phyloP scores from a whole-genome alignment of 257 asterid species.

The Cynanchum wilfordii region DNA sequence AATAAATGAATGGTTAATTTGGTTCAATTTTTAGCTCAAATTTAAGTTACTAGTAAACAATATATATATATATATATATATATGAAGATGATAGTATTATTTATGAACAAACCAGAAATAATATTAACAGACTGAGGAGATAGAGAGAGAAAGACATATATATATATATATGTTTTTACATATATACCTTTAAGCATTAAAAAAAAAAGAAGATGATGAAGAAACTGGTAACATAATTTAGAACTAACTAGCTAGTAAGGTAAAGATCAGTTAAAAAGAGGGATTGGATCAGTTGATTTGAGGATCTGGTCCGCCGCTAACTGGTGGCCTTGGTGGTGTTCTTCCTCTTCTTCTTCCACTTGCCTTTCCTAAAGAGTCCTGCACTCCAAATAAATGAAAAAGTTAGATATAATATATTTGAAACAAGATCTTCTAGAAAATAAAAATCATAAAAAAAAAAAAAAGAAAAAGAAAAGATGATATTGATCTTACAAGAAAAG shows the following conservation, averaged over 20 bases:
- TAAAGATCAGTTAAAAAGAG: not conserved
- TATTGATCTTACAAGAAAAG: not conserved
- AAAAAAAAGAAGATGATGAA: not conserved
- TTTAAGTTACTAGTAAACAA: too few relatives aligned
- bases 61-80: too few relatives aligned
- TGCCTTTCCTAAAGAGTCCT: not conserved
- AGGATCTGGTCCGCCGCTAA: constrained; percentile 26
- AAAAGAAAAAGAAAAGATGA: not conserved
- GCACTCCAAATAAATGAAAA: not conserved
- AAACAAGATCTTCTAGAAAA: not conserved
- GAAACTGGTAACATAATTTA: not conserved
- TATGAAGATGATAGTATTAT: too few relatives aligned
- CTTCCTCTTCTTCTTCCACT: constrained; percentile 13
- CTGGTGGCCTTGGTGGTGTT: constrained; percentile 23
- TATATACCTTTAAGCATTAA: not conserved
- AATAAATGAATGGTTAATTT: too few relatives aligned
- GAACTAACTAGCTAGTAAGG: not conserved
- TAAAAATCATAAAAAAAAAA: not conserved
- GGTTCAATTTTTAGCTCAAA: too few relatives aligned
- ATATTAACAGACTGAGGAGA: too few relatives aligned
- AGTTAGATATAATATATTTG: too few relatives aligned
- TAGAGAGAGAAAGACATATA: too few relatives aligned
- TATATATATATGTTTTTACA: not conserved
- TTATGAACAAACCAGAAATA: too few relatives aligned
- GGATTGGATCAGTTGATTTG: constrained; percentile 22